Evolutionary conservation across 1,139 yeast species (phyloP).

Genomic region (Yamadazyma oceani): DNA sequence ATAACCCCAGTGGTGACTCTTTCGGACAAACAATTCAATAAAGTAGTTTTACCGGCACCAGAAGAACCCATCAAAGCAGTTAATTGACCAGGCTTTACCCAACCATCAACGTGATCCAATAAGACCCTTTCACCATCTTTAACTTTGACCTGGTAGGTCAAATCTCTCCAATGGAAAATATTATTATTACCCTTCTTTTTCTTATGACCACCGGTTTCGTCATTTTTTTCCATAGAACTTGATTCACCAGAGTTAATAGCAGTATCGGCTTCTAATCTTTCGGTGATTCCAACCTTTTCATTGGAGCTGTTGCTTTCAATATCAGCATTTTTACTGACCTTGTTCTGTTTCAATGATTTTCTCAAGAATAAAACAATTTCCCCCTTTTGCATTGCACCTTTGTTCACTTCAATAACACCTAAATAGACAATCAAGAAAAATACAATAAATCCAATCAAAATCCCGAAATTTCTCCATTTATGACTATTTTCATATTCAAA

Average conservation of each 20-base stretch:
- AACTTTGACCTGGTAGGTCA: constrained; percentile 41
- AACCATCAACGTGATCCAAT: constrained; percentile 60
- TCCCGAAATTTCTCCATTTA: constrained; percentile 86
- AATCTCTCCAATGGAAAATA: constrained; percentile 45
- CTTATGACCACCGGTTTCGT: neutral
- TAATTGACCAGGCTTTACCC: constrained; percentile 40
- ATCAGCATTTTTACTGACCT: constrained; percentile 11
- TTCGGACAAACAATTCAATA: constrained; percentile 39
- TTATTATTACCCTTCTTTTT: constrained; percentile 13
- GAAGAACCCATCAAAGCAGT: constrained; percentile 40
- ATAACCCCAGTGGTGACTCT: constrained; percentile 35
- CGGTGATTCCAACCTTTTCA: constrained; percentile 14
- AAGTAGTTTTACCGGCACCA: constrained; percentile 43
- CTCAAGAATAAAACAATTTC: constrained; percentile 70
- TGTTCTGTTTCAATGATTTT: constrained; percentile 26
- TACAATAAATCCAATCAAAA: constrained; percentile 53
- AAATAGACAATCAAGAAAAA: constrained; percentile 60
- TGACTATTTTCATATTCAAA: constrained; percentile 55
- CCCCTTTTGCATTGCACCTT: constrained; percentile 80
- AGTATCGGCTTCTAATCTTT: constrained; percentile 12
- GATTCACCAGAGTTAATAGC: neutral
- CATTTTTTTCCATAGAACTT: neutral
- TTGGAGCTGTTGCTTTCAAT: constrained; percentile 10
- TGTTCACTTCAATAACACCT: constrained; percentile 59
- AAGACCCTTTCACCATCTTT: constrained; percentile 46